phyloP scores from a whole-genome alignment of 345 rosid genomes.

The Salix caprea region DNA sequence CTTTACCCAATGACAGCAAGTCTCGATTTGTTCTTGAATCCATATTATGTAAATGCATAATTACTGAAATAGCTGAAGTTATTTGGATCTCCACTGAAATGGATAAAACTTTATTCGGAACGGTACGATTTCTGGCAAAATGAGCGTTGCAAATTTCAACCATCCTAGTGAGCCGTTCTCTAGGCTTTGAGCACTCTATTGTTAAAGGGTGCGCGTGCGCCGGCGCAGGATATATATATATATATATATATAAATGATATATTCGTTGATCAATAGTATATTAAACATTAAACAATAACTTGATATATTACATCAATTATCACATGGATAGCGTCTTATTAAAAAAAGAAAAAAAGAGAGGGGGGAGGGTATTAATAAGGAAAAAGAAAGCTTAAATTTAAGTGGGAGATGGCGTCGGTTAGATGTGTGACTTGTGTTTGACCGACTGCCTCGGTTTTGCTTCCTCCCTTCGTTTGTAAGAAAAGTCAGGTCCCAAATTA shows the following conservation, averaged over 20 bases:
- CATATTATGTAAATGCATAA: not conserved
- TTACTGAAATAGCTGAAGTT: not conserved
- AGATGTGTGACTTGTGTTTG: slow-evolving; percentile 28
- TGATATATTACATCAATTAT: too few relatives aligned
- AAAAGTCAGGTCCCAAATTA: not conserved
- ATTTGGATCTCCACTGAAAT: not conserved
- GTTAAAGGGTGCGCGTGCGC: too few relatives aligned
- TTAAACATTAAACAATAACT: too few relatives aligned
- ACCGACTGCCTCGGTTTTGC: slow-evolving; percentile 20
- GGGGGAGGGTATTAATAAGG: not conserved
- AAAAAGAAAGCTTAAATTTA: not conserved
- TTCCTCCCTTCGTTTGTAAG: slow-evolving; percentile 6
- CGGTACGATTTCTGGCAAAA: too few relatives aligned
- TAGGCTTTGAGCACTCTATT: not conserved
- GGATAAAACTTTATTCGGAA: not conserved
- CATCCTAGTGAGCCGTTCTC: not conserved
- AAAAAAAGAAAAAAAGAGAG: not conserved
- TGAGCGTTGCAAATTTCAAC: not conserved
- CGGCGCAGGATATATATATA: too few relatives aligned
- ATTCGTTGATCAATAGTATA: not conserved
- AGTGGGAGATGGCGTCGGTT: slow-evolving; percentile 23
- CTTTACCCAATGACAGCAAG: not conserved
- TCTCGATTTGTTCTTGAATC: not conserved
- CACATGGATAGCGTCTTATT: too few relatives aligned
- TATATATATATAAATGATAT: not conserved